Base-by-base conservation (phyloP, 345 rosid species). In the Orychophragmus violaceus region DNA sequence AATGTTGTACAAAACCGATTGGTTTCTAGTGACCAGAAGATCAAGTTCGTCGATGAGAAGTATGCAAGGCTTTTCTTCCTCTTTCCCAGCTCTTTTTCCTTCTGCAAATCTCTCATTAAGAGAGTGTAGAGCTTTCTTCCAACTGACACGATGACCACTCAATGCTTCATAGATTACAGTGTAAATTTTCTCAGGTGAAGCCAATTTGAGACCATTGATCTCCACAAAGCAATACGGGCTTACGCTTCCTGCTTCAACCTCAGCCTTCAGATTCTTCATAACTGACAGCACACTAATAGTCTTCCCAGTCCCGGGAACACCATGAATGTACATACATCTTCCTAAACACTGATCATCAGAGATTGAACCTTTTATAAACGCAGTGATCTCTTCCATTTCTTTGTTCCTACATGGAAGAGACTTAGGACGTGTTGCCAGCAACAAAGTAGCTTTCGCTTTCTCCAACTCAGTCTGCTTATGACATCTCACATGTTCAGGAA, bases 251-350 rank as follows among this genome's bases (percentile, higher is more conserved):
- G 83, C 80, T 77, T 90, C 96, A 68, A 90, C 96, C 83, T 93
- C 97, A 41, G 89, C 83, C 79, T 71, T 90, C 49, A 93, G 76
- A 80, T 70, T 85, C 78, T 86, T 88, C 96, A 93, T 79, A 8
- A 88, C 96, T 0, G 97, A 66, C 60, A 90, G 83, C 9, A 90
- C 96, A 63, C 91, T 88, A 83, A 93, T 84, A 22, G 97, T 90
- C 90, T 93, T 93, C 74, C 97, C 98, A 9, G 98, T 90, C 71
- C 98, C 98, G 0, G 98, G 98, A 81, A 93, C 98, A 78, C 98
- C 98, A 57, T 90, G 97, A 74, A 90, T 79, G 28, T 90, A 93
- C 75, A 93, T 85, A 67, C 98, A 93, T 52, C 95, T 87, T 12
- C 98, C 97, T 44, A 90, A 74, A 73, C 98, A 93, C 57, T 86